Evolutionary conservation across 257 asterid genomes (phyloP), one percentile per base, ranked within the genome.

Genomic region (Solanum microdontum): DNA sequence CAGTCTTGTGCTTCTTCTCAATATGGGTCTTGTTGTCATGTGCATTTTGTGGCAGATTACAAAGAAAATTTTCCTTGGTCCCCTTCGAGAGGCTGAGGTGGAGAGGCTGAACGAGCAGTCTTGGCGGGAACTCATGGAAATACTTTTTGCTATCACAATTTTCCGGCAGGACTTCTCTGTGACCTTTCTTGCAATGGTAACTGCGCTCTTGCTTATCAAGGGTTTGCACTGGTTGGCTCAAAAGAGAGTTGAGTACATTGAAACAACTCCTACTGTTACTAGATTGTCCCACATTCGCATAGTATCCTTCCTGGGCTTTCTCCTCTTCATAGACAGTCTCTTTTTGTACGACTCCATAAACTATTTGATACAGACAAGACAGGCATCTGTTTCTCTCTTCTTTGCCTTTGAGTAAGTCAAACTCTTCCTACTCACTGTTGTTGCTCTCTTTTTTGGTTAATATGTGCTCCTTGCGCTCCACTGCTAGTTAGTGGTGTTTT

Each of bases 211-310:
- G 87, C 92, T 97, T 92, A 94, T 97, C 88, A 97, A 97, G 91
- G 95, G 98, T 82, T 91, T 97, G 96, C 99, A 97, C 89, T 97
- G 99, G 99, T 90, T 97, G 94, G 98, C 98, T 86, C 99, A 97
- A 87, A 97, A 97, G 94, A 93, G 99, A 89, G 98, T 97, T 43
- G 99, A 97, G 85, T 97, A 95, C 93, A 97, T 97, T 82, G 98
- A 97, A 88, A 97, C 98, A 8, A 97, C 99, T 87, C 98, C 98
- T 11, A 87, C 98, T 36, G 96, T 97, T 80, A 91, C 98, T 37
- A 88, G 87, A 90, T 88, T 93, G 84, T 92, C 99, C 84, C 98
- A 97, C 87, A 74, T 91, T 88, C 95, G 98, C 83, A 97, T 94
- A 12, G 95, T 94, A 24, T 95, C 99, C 76, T 97, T 97, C 90